phyloP scores from a whole-genome alignment of 768 basidiomycete species.

The Thelephora ganbajun region DNA sequence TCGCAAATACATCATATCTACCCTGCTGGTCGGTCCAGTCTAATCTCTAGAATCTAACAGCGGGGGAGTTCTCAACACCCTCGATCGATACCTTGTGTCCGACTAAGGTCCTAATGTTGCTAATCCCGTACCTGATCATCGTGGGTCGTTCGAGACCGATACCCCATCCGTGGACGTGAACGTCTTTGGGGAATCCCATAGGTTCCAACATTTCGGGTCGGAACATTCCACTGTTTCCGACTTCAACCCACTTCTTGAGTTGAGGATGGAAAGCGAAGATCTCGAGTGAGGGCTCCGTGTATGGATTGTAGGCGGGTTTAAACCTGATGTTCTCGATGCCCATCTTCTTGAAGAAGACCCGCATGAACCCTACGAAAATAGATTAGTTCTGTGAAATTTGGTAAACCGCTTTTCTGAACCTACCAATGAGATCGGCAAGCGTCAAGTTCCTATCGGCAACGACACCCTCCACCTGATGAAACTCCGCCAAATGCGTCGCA shows the following conservation, averaged over 20 bases:
- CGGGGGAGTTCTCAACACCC: conserved; percentile 75
- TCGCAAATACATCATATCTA: conserved; percentile 2
- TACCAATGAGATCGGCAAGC: conserved; percentile 89
- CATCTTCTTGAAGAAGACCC: conserved; percentile 97
- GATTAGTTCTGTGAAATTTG: background rate
- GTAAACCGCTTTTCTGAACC: background rate
- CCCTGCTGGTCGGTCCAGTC: background rate
- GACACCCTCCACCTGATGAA: conserved; percentile 99
- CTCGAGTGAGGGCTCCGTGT: conserved; percentile 96
- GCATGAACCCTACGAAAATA: conserved; percentile 72
- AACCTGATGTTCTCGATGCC: conserved; percentile 88
- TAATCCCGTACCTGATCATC: conserved; percentile 99
- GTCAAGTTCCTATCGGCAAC: conserved; percentile 90
- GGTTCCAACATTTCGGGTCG: conserved; percentile 98
- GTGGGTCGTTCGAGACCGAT: conserved; percentile 90
- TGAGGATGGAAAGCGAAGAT: conserved; percentile 97
- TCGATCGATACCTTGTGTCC: conserved; percentile 96
- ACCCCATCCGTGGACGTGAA: conserved; percentile 96
- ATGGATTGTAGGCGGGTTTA: conserved; percentile 98
- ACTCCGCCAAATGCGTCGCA: conserved; percentile 96
- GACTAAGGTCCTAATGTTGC: conserved; percentile 90
- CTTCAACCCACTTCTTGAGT: conserved; percentile 91
- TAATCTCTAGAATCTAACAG: conserved; percentile 66
- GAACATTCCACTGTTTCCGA: conserved; percentile 99
- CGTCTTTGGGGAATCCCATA: conserved; percentile 95